Evolutionary conservation across 1,284 basidiomycete species (phyloP).

Genomic region (Cutaneotrichosporon sp.): DNA sequence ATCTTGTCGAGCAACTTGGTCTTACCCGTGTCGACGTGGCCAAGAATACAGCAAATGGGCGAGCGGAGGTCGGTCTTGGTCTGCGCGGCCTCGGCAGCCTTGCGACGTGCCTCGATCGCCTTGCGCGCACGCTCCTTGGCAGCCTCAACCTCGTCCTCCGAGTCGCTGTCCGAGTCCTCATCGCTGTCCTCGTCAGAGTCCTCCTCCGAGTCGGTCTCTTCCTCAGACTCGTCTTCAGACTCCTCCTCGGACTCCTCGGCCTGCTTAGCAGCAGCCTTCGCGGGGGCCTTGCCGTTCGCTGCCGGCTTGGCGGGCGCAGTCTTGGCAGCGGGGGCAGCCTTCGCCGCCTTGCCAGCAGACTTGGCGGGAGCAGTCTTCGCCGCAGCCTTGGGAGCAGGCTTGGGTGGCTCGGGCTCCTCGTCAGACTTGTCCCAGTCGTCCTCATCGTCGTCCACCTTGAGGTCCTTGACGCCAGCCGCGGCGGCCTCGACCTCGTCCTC

Average conservation of each 20-base stretch:
- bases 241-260: constrained; percentile 34
- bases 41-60: constrained; percentile 98
- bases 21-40: constrained; percentile 99
- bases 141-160: constrained; percentile 64
- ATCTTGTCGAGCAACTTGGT: constrained; percentile 99
- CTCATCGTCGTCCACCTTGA: constrained; percentile 41
- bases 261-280: constrained; percentile 20
- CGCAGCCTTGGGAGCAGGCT: constrained; percentile 16
- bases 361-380: constrained; percentile 14
- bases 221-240: constrained; percentile 46
- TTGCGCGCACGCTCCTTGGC: constrained; percentile 78
- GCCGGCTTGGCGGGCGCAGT: constrained; percentile 26
- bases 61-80: constrained; percentile 87
- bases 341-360: constrained; percentile 12
- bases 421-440: constrained; percentile 78
- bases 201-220: constrained; percentile 50
- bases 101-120: constrained; percentile 72
- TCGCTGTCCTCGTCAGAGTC: constrained; percentile 42
- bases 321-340: constrained; percentile 20
- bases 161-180: constrained; percentile 51
- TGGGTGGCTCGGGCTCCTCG: constrained; percentile 29
- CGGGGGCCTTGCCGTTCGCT: constrained; percentile 28
- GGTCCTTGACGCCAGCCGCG: constrained; percentile 32
- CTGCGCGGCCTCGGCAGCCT: constrained; percentile 79
- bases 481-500: constrained; percentile 29